Base-by-base conservation (phyloP, 345 rosid genomes). In the Hibiscus trionum region DNA sequence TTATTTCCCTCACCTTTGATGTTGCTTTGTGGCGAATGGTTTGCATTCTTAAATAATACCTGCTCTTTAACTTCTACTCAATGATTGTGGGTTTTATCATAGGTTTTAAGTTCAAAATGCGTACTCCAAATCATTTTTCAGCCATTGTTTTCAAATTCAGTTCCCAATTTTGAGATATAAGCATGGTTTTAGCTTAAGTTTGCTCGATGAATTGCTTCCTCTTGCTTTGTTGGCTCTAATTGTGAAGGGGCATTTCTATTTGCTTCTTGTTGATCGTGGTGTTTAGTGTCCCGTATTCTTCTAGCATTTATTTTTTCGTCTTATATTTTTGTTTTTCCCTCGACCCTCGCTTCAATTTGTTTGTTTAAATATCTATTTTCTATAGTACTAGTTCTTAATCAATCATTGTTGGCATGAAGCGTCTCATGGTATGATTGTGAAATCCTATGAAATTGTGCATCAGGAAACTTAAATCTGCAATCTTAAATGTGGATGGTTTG, bases 1-100 rank as follows among this genome's bases (percentile, higher is more conserved):
- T 58, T 53, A 27, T 67, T 55, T 69, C 14, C n/a, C 2, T 49
- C 65, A 56, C 26, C 61, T 24, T 68, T 11, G 52, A 16, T 56
- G 62, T 60, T 68, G 71, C 69, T 72, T 72, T 76, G 19, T 21
- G 37, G n/a, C 33, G 67, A 62, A 66, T 63, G 37, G 26, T 69
- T 53, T 1, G 47, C 29, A 11, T 69, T 47, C 73, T 70, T 67
- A 71, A 49, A 55, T 15, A 26, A 59, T 33, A 15, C 26, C 21
- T 69, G n/a, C 29, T 11, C 61, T 61, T 49, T 49, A 55, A 66
- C 66, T 35, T 69, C 35, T 61, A 44, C 57, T 19, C 61, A 14
- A 31, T 24, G 52, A 2, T 8, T 69, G 14, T 56, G 24, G 50
- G 60, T 46, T 57, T 56, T 72, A 50, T 64, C 37, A 7, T 55